Percentiles rank a stretch among this genome's conserved stretches.
Conservation (phyloP, 805 yeast genomes). For the Ogataea pilisensis region DNA sequence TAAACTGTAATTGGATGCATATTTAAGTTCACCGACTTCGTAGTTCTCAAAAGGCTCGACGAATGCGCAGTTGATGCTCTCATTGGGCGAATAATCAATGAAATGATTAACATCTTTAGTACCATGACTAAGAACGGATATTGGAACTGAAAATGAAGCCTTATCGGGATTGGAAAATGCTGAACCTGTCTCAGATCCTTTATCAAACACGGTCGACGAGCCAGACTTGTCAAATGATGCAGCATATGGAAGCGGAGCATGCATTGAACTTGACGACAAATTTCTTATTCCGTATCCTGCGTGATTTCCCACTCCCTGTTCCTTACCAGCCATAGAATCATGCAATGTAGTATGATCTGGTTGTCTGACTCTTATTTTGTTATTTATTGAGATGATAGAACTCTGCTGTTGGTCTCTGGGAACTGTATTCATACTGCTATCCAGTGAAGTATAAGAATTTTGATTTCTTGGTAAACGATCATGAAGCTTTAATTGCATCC, state of each 20-base stretch:
- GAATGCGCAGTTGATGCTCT: slow-evolving; percentile 1
- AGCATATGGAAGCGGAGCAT: no score
- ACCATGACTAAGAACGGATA: no score
- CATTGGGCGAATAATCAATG: no score
- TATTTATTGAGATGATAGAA: background rate
- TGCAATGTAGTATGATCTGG: background rate
- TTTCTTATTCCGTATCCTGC: background rate
- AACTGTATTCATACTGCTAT: background rate
- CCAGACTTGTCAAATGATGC: background rate
- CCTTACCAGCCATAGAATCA: background rate
- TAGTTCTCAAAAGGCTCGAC: slow-evolving; percentile 26
- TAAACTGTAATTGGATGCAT: background rate
- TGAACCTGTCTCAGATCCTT: background rate
- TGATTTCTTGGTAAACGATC: background rate
- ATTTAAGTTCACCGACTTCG: slow-evolving; percentile 6
- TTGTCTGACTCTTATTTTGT: background rate
- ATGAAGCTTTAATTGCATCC: background rate
- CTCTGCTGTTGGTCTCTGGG: no score
- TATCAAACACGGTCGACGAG: background rate
- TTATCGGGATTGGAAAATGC: background rate
- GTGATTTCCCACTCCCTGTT: background rate
- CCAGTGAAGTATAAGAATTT: background rate
- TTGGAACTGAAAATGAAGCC: background rate
- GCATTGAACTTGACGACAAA: background rate
- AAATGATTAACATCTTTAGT: no score